Evolutionary conservation across 73 alveolate species (phyloP).

Genomic region (Paramecium biaurelia): DNA sequence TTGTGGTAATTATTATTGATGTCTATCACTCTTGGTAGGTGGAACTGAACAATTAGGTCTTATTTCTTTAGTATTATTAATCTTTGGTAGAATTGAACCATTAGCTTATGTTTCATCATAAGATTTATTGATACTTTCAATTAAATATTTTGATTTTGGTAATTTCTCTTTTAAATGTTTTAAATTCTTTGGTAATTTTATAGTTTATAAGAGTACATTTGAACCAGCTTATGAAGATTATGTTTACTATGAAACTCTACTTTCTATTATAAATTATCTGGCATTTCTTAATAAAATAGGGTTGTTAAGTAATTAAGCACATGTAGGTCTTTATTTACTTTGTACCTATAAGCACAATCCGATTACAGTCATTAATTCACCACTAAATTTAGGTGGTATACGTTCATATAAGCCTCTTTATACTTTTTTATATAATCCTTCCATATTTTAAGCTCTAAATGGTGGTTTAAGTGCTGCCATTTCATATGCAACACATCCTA

Average conservation of each 20-base stretch:
- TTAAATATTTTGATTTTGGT: constrained; percentile 46
- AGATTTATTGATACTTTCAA: constrained; percentile 12
- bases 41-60: constrained; percentile 34
- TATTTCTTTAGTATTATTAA: not conserved
- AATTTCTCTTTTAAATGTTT: constrained; percentile 43
- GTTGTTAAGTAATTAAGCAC: not conserved
- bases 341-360: not conserved
- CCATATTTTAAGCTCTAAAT: constrained; percentile 89
- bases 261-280: not conserved
- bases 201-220: not conserved
- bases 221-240: not conserved
- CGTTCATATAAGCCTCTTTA: constrained; percentile 53
- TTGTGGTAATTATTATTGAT: not conserved
- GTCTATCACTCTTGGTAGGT: constrained; percentile 27
- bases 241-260: not conserved
- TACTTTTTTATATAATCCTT: constrained; percentile 62
- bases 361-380: not conserved
- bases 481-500: constrained; percentile 95
- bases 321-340: not conserved
- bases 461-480: constrained; percentile 91
- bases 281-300: constrained; percentile 13
- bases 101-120: not conserved
- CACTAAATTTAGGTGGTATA: constrained; percentile 3
- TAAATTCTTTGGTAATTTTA: constrained; percentile 48
- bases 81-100: not conserved